Evolutionary conservation across 2,329 filamentous ascomycete genomes (phyloP), one percentile per base, ranked within the genome.

Genomic region (Teratosphaeria pseudoeucalypti): DNA sequence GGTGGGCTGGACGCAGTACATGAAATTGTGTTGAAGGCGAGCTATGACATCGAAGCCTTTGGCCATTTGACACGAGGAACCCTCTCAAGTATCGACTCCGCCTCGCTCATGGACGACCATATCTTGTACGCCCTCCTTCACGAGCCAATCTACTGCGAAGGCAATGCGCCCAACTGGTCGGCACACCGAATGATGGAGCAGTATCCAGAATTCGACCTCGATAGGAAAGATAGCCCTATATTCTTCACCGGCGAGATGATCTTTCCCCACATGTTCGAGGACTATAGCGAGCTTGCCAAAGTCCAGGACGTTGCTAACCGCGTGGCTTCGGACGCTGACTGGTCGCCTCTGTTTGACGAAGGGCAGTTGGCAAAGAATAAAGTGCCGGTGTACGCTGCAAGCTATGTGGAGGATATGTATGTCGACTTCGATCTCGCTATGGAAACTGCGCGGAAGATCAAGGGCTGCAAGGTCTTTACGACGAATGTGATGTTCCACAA

Each of bases 211-310:
- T 85, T 83, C 71, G 74, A 77, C 57, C 67, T 78, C 19, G 73
- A 76, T 2, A 73, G 43, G 64, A 76, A 26, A 34, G 72, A 77
- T 6, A 70, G 76, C 2, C 85, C 86, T 0, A 77, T 94, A 26
- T 88, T 82, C 73, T 95, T 96, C 75, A 90, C 89, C 0, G 91
- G 92, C 61, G 92, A 97, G 76, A 96, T 96, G 90, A 83, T 96
- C 56, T 96, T 85, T 72, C 87, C 88, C 0, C 87, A 89, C 73
- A 88, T 92, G 80, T 92, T 96, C 65, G 84, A 91, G 43, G 86
- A 86, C 16, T 92, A 90, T 68, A 79, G 84, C 0, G 90, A 95
- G 72, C 82, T 97, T 23, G 76, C 76, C n/a, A 77, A 83, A 60
- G 74, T 97, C 54, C 82, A 81, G 58, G 78, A 83, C 11, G 86